phyloP scores from a whole-genome alignment of 371 early-diverging fungal species.

The Zychaea mexicana region DNA sequence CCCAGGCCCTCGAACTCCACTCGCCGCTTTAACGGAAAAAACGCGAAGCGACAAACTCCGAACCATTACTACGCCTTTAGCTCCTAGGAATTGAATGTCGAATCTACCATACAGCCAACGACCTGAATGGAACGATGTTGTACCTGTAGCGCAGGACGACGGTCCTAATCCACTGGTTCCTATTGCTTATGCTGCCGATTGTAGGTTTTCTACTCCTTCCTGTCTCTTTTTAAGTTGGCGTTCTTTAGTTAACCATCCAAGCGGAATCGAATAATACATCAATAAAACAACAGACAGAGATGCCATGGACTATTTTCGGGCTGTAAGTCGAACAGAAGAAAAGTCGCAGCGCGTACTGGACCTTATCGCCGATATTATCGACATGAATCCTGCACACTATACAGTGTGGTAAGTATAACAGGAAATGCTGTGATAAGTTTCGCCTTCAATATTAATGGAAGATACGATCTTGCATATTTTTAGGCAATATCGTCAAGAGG shows the following conservation, averaged over 20 bases:
- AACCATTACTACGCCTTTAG: too few species aligned
- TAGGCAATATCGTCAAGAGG: slow-evolving; percentile 87
- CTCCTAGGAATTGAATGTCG: background rate
- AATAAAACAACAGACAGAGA: slow-evolving; percentile 54
- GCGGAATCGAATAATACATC: background rate
- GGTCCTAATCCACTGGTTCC: slow-evolving; percentile 87
- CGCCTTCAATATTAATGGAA: too few species aligned
- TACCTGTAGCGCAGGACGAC: slow-evolving; percentile 86
- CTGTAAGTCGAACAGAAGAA: slow-evolving; percentile 72
- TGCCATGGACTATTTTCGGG: slow-evolving; percentile 92
- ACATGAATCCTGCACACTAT: slow-evolving; percentile 91
- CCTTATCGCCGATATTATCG: slow-evolving; percentile 80
- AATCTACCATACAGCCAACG: slow-evolving; percentile 25
- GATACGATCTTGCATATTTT: background rate
- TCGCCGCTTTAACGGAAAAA: too few species aligned
- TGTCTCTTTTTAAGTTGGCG: background rate
- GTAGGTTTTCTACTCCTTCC: slow-evolving; percentile 45
- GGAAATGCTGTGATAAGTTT: background rate
- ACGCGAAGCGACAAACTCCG: too few species aligned
- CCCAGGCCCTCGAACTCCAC: too few species aligned
- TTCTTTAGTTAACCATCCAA: background rate
- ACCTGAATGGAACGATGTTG: slow-evolving; percentile 80
- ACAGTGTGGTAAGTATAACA: slow-evolving; percentile 80
- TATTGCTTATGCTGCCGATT: slow-evolving; percentile 86
- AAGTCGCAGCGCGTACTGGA: slow-evolving; percentile 77